phyloP scores from a whole-genome alignment of 306 rosid genomes.

The Mucuna pruriens region DNA sequence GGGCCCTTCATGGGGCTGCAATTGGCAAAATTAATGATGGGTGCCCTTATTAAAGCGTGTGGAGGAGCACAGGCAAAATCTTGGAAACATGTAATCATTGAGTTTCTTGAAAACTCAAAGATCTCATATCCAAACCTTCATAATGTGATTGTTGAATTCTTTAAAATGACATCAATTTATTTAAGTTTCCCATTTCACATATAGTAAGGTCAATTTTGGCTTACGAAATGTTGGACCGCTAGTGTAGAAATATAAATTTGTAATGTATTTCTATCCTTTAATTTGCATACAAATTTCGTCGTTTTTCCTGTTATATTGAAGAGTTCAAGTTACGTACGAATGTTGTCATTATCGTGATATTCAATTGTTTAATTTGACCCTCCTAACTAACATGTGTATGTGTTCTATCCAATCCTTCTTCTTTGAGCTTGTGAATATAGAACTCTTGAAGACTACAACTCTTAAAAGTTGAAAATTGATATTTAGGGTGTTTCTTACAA shows the following conservation, averaged over 20 bases:
- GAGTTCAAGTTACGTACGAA: constrained; percentile 32
- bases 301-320: neutral
- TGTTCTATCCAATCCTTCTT: neutral
- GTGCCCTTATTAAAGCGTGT: constrained; percentile 16
- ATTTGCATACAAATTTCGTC: constrained; percentile 5
- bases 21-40: constrained; percentile 34
- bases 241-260: neutral
- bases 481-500: neutral
- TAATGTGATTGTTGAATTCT: constrained; percentile 35
- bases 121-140: constrained; percentile 26
- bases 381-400: neutral
- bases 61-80: neutral
- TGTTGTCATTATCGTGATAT: constrained; percentile 25
- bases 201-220: constrained; percentile 26
- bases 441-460: constrained; percentile 1
- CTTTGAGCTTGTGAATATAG: neutral
- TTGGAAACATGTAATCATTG: constrained; percentile 42
- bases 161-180: neutral
- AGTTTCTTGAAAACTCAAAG: constrained; percentile 41
- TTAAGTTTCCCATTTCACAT: neutral
- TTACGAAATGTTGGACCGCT: neutral
- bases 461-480: constrained; percentile 13
- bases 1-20: constrained; percentile 16
- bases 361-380: constrained; percentile 34
- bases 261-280: neutral